Evolutionary conservation across 805 yeast genomes (phyloP), one percentile per base, ranked within the genome.

Genomic region (Wickerhamiella dianesei): DNA sequence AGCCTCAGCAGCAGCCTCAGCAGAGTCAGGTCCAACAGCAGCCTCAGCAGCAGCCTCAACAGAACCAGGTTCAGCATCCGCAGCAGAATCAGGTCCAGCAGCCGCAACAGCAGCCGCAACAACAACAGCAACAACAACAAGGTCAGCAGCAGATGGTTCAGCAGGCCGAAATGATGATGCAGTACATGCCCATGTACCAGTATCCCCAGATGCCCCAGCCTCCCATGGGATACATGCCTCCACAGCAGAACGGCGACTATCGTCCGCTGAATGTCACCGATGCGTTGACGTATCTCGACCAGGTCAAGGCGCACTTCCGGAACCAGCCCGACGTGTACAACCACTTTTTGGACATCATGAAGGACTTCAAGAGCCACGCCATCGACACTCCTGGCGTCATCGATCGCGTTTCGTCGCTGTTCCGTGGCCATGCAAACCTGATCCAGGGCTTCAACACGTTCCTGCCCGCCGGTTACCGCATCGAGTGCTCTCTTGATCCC

Each of bases 381-480:
- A 88, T 92, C 57, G 97, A 92, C 63, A 92, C 99, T 0, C 98
- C 97, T 0, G 99, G 97, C 35, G 99, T 92, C 22, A 92, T 92
- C 61, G 96, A 89, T 63, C 73, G 98, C 49, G 98, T 92, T 1
- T 85, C 96, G 0, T 75, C 82, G 1, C 68, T 92, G 47, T 92
- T 92, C 64, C 76, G 88, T 52, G 97, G 96, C 13, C 95, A 87
- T 64, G 95, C 95, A 1, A 77, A 64, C 46, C 72, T 92, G 59
- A 89, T 92, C 52, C 97, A 92, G 65, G 98, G 99, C 0, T 94
- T 92, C 66, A 92, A 92, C 67, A 89, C 99, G 1, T 92, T 92
- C 62, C 71, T 92, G 55, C 99, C 99, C 1, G 95, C 94, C 19
- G 99, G 98, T 2, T 92, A 87, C 66, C 59, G 81, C 52, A 88